Evolutionary conservation across 2,329 filamentous ascomycete genomes (phyloP), one percentile per base, ranked within the genome.

Genomic region (Verticillium tricorpus): DNA sequence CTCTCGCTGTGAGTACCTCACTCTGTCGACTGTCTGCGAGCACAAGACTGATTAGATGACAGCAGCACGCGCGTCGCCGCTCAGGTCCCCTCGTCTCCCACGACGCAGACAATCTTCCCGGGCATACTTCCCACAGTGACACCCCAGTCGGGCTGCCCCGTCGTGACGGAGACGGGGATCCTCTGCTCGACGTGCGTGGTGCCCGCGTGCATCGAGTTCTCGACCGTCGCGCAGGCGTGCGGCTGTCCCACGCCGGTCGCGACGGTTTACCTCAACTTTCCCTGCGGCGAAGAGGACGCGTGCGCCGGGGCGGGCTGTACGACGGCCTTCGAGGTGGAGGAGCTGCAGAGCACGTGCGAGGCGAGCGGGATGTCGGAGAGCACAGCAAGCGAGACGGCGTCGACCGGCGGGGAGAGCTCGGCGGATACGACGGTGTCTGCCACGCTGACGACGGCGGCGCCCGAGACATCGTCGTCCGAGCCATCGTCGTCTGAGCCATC

Each of bases 111-210:
- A 19, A 7, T 40, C 12, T 52, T 52, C 7, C 45, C n/a, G 3
- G 45, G 45, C 3, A 8, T 52, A 9, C 12, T 52, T 11, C 45
- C 45, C 45, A 52, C 45, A 1, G 45, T 22, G n/a, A 52, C 45
- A 19, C 45, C 45, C 7, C 45, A 52, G 19, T 52, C 34, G 0
- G 56, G 58, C 6, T 77, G 75, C n/a, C 75, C 75, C 22, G 76
- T 74, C 11, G 70, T 75, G 5, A 76, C 73, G 1, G 59, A 67
- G 8, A 72, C 70, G 7, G 52, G 63, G 3, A 68, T 70, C 9
- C 61, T 69, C n/a, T 77, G 75, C 67, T 69, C 70, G 14, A 75
- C 72, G 1, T 77, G 75, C 62, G 56, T 69, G 1, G 63, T 69
- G 25, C 72, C 70, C 12, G 57, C 68, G 60, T 77, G 75, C 57